Evolutionary conservation across 495 filamentous ascomycete species (phyloP).

Genomic region (Xylaria nigripes): DNA sequence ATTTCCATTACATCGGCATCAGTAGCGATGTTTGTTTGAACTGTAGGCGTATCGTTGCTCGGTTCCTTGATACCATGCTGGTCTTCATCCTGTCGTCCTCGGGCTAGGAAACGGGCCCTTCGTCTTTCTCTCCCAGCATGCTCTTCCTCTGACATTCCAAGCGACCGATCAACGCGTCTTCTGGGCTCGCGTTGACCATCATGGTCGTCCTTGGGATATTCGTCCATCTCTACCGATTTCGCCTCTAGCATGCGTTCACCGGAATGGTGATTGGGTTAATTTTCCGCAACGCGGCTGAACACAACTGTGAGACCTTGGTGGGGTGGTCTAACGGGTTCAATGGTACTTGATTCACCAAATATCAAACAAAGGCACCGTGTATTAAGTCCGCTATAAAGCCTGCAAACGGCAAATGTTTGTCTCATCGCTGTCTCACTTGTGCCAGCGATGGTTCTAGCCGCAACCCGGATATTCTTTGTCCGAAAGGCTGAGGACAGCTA

Average conservation of each 20-base stretch:
- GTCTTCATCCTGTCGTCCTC: neutral
- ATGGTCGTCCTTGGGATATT: neutral
- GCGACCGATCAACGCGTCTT: slow-evolving; percentile 5
- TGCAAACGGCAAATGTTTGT: slow-evolving; percentile 21
- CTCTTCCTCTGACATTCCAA: slow-evolving; percentile 22
- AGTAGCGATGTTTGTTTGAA: neutral
- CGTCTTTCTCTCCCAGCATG: slow-evolving; percentile 15
- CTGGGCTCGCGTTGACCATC: neutral
- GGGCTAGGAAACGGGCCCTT: slow-evolving; percentile 6
- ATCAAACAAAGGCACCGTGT: slow-evolving; percentile 17
- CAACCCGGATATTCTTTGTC: slow-evolving; percentile 21
- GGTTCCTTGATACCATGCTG: neutral
- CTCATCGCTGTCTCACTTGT: slow-evolving; percentile 17
- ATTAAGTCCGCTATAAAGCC: slow-evolving; percentile 1
- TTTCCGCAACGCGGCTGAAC: neutral
- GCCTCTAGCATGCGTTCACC: neutral
- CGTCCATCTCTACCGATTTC: neutral
- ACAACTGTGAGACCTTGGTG: neutral
- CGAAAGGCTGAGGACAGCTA: slow-evolving; percentile 9
- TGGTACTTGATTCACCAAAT: neutral
- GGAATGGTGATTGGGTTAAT: neutral
- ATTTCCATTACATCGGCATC: neutral
- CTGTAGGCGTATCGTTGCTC: neutral
- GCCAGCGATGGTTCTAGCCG: neutral
- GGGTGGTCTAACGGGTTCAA: neutral